Conservation (phyloP, 1,139 yeast genomes). For the Blastobotrys raffinosifermentans region DNA sequence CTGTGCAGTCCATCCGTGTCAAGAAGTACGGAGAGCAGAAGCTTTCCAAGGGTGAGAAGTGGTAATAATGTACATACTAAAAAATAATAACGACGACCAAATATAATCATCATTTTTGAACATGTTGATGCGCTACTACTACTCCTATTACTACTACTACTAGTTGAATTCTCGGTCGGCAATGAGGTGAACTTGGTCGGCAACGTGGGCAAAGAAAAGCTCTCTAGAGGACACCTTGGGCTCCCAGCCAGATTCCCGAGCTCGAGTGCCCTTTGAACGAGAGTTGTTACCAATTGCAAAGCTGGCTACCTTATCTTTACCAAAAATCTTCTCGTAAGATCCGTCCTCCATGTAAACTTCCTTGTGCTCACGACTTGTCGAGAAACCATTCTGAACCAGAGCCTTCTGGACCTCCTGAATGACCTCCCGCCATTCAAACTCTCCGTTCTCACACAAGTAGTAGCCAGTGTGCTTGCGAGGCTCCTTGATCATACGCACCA, state of each 20-base stretch:
- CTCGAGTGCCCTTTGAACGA: conserved; percentile 20
- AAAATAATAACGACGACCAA: neutral
- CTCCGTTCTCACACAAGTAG: conserved; percentile 35
- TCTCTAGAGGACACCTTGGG: conserved; percentile 16
- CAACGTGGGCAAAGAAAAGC: conserved; percentile 12
- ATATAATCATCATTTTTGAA: conserved; percentile 1
- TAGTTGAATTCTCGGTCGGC: too few relatives aligned
- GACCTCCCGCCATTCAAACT: conserved; percentile 36
- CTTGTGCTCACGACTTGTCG: conserved; percentile 9
- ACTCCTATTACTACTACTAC: too few relatives aligned
- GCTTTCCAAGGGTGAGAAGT: conserved; percentile 61
- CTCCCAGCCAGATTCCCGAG: conserved; percentile 20
- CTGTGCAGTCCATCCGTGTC: conserved; percentile 95
- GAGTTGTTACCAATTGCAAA: conserved; percentile 2
- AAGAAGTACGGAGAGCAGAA: conserved; percentile 97
- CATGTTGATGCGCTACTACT: too few relatives aligned
- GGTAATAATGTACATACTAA: conserved; percentile 30
- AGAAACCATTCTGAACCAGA: conserved; percentile 16
- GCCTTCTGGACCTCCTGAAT: conserved; percentile 25
- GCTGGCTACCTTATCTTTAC: conserved; percentile 6
- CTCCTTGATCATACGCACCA: conserved; percentile 28
- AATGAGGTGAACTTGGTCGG: conserved; percentile 5
- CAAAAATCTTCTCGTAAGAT: conserved; percentile 11
- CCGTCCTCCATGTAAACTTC: conserved; percentile 11
- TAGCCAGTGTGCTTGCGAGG: conserved; percentile 35